phyloP scores from a whole-genome alignment of 768 basidiomycete species.

The Tylopilus sp. region DNA sequence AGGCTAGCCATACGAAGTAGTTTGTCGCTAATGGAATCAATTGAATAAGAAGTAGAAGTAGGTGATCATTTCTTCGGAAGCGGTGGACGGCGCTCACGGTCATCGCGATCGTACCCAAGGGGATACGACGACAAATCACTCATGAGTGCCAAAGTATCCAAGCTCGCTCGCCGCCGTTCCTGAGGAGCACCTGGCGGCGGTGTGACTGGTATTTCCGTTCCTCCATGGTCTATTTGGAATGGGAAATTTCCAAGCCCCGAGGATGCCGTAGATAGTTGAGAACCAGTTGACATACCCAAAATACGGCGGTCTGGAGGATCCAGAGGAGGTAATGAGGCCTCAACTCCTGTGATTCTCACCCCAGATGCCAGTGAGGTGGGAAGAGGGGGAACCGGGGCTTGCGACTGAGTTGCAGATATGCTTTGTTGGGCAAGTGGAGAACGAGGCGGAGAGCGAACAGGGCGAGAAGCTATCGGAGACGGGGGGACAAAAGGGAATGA shows the following conservation, averaged over 20 bases:
- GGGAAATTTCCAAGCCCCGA: conserved; percentile 83
- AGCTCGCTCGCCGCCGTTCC: conserved; percentile 66
- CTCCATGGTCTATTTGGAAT: conserved; percentile 77
- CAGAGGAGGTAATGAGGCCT: conserved; percentile 34
- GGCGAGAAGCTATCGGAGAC: conserved; percentile 82
- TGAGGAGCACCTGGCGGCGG: conserved; percentile 37
- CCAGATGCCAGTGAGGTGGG: neutral
- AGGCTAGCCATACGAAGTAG: conserved; percentile 27
- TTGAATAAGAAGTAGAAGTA: neutral
- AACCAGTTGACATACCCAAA: conserved; percentile 71
- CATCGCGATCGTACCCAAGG: conserved; percentile 59
- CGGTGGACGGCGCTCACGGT: conserved; percentile 23
- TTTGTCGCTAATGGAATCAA: conserved; percentile 8
- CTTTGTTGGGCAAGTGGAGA: conserved; percentile 67
- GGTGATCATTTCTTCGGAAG: conserved; percentile 26
- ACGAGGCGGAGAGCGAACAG: conserved; percentile 68
- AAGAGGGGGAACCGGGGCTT: neutral
- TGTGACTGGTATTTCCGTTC: conserved; percentile 30
- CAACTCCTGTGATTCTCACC: conserved; percentile 23
- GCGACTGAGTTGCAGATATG: conserved; percentile 29
- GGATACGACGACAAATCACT: conserved; percentile 83
- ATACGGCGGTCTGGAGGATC: conserved; percentile 51
- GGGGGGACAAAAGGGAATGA: conserved; percentile 89
- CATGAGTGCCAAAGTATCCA: conserved; percentile 82
- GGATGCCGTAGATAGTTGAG: conserved; percentile 73